Evolutionary conservation across 352 stramenopile species (phyloP).

Genomic region (Globisporangium cystogenes): DNA sequence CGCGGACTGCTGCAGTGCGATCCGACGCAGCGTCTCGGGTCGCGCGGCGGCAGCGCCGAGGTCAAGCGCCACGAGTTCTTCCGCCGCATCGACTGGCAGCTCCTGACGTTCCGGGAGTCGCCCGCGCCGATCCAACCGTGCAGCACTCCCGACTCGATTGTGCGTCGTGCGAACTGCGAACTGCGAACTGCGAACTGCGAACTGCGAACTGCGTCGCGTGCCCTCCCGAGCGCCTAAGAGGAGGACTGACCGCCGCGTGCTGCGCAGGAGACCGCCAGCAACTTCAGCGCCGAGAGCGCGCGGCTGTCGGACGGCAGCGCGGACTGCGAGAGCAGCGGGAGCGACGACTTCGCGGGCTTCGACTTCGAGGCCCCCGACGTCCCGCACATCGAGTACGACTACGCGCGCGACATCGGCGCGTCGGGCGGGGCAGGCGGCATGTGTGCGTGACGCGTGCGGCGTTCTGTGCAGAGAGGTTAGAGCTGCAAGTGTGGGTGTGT

Average conservation of each 20-base stretch:
- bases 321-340: constrained; percentile 15
- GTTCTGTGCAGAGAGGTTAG: background rate
- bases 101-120: constrained; percentile 52
- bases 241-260: background rate
- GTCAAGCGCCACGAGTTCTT: constrained; percentile 69
- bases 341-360: constrained; percentile 84
- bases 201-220: background rate
- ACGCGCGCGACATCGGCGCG: constrained; percentile 28
- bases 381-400: constrained; percentile 51
- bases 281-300: constrained; percentile 88
- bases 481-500: background rate
- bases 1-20: constrained; percentile 38
- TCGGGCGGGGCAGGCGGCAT: constrained; percentile 4
- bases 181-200: too few species aligned
- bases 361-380: constrained; percentile 66
- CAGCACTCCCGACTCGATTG: constrained; percentile 28
- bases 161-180: constrained; percentile 30
- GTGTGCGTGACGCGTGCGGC: constrained; percentile 4
- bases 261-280: constrained; percentile 50
- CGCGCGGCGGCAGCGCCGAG: constrained; percentile 36
- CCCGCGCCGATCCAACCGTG: constrained; percentile 67
- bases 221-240: background rate
- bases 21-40: constrained; percentile 46
- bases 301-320: constrained; percentile 42
- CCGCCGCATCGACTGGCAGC: constrained; percentile 52